Evolutionary conservation across 2,329 filamentous ascomycete species (phyloP), one percentile per base, ranked within the genome.

Genomic region (Hypoxylon sp.): DNA sequence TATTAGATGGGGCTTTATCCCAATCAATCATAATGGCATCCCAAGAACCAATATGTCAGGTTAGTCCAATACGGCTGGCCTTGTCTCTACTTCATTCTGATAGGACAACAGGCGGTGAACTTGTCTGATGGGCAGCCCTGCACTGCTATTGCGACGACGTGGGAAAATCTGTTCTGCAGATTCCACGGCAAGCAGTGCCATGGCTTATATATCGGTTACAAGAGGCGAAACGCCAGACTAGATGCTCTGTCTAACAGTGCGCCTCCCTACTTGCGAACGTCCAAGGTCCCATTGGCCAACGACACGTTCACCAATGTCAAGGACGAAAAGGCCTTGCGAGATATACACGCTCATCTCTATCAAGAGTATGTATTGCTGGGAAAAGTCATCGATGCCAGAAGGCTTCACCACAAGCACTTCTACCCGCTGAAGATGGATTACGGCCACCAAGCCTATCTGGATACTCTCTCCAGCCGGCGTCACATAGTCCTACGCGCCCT

Each of bases 191-290:
- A 74, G 57, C 79, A 82, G 68, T 80, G 77, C 61, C 75, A 80
- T 68, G 80, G 79, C 67, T 74, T 85, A 3, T 84, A 84, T 70
- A 76, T 78, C 52, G 83, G 82, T 7, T 84, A 85, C 72, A 84
- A 84, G 67, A 77, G 73, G 40, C 80, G 81, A 42, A 84, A 83
- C 70, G 75, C 77, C 7, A 75, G 77, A 48, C 77, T 84, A 3
- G 81, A 85, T 56, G 61, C 63, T 3, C 68, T 81, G 14, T 64
- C 75, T 2, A 71, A 71, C 9, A 64, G 74, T 30, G 75, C 72
- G 2, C 81, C 81, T n/a, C 22, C 69, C 16, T 82, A 79, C 62
- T 73, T 84, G 8, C 72, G 72, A 14, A 67, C 70, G 9, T 70
- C 75, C 12, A 76, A 75, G 42, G 71, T 72, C 1, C 73, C 80